These are phyloP conservation scores for Sclerotinia sclerotiorum DNA, from an alignment of 2,329 filamentous ascomycete genomes.

Conservation along the genomic window DNA sequence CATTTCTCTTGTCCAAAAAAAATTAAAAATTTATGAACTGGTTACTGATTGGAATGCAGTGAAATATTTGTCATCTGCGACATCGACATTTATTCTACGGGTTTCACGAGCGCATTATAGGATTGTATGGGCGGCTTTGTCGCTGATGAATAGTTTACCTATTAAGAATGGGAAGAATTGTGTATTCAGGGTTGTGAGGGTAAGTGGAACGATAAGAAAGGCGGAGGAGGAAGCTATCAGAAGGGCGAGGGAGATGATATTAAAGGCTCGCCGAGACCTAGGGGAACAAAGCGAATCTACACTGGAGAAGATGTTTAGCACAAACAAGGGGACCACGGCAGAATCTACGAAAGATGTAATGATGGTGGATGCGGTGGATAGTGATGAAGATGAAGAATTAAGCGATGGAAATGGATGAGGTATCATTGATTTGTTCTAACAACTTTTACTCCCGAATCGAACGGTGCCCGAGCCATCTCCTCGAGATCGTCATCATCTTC, in stretches of 20 bases:
- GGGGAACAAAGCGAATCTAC: slow-evolving; percentile 43
- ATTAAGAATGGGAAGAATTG: slow-evolving; percentile 61
- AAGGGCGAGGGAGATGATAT: slow-evolving; percentile 69
- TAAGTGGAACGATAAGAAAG: slow-evolving; percentile 91
- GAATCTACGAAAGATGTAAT: slow-evolving; percentile 45
- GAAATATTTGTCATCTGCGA: slow-evolving; percentile 90
- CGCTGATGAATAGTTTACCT: slow-evolving; percentile 70
- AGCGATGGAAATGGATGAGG: slow-evolving; percentile 46
- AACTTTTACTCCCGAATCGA: slow-evolving; percentile 55
- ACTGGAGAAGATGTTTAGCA: slow-evolving; percentile 45
- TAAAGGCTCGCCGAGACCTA: slow-evolving; percentile 59
- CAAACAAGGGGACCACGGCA: slow-evolving; percentile 29
- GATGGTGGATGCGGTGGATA: slow-evolving; percentile 49
- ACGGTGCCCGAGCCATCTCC: slow-evolving; percentile 17
- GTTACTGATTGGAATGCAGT: slow-evolving; percentile 51
- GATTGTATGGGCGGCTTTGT: slow-evolving; percentile 86
- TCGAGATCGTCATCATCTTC: slow-evolving; percentile 36
- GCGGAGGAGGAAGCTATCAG: slow-evolving; percentile 86
- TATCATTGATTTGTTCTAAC: slow-evolving; percentile 61
- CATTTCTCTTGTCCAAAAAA: background rate
- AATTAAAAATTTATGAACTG: background rate
- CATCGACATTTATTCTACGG: slow-evolving; percentile 87
- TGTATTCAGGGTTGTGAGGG: slow-evolving; percentile 79
- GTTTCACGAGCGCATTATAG: slow-evolving; percentile 80
- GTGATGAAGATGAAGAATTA: slow-evolving; percentile 49